Conservation (phyloP, 2,329 filamentous ascomycete genomes). For the Drechslerella stenobrocha region DNA sequence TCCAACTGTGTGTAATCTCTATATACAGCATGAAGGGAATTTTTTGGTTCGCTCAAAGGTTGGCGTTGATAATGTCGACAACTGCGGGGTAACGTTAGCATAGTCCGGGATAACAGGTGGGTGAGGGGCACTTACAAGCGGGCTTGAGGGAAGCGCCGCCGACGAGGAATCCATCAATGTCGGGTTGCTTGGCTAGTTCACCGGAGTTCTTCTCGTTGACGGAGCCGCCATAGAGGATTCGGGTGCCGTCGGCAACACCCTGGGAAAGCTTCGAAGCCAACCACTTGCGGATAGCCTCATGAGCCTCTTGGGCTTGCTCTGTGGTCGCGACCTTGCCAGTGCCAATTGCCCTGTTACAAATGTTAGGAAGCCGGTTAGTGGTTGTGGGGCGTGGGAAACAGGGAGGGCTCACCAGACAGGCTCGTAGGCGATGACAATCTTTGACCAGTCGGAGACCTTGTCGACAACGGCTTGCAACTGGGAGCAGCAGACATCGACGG, state of each 20-base stretch:
- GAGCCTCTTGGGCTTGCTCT: slow-evolving; percentile 83
- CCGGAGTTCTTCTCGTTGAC: slow-evolving; percentile 98
- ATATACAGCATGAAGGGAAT: slow-evolving; percentile 33
- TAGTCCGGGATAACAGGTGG: not conserved
- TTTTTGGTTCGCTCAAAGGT: slow-evolving; percentile 18
- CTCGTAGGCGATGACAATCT: slow-evolving; percentile 97
- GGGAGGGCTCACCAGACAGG: slow-evolving; percentile 81
- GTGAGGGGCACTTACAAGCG: slow-evolving; percentile 23
- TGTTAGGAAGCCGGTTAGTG: slow-evolving; percentile 6
- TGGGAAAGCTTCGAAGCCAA: slow-evolving; percentile 72
- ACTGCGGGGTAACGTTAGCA: slow-evolving; percentile 16
- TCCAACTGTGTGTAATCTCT: slow-evolving; percentile 17
- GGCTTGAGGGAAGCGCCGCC: slow-evolving; percentile 48
- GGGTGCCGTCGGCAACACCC: slow-evolving; percentile 77
- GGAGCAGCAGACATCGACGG: slow-evolving; percentile 78
- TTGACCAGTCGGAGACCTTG: slow-evolving; percentile 74
- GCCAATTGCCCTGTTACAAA: slow-evolving; percentile 66
- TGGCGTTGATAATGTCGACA: slow-evolving; percentile 47
- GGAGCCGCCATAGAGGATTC: slow-evolving; percentile 94
- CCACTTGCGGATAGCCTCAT: slow-evolving; percentile 89
- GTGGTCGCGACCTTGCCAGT: slow-evolving; percentile 67
- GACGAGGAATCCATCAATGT: slow-evolving; percentile 82
- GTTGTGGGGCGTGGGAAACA: not conserved
- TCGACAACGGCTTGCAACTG: slow-evolving; percentile 84
- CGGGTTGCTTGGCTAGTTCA: slow-evolving; percentile 85